A percentile compares a stretch with the other conserved stretches of the same genome.
phyloP scores from a whole-genome alignment of 768 basidiomycete species.

The Tulasnella sp. region DNA sequence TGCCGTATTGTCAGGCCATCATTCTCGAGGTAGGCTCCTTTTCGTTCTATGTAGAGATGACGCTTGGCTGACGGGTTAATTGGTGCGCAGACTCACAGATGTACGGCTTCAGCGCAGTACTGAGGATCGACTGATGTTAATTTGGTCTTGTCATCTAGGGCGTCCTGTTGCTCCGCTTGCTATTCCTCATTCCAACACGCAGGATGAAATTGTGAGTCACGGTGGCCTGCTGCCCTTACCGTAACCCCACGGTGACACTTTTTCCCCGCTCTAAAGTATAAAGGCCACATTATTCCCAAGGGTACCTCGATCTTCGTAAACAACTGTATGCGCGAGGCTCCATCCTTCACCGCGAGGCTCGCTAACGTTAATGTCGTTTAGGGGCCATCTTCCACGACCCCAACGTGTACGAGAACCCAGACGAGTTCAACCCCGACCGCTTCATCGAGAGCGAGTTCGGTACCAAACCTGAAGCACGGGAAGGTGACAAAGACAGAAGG shows the following conservation, averaged over 20 bases:
- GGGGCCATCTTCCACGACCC: constrained; percentile 24
- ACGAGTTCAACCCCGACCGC: constrained; percentile 40
- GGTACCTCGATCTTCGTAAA: constrained; percentile 22
- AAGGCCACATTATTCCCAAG: constrained; percentile 20
- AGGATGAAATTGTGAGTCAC: constrained; percentile 10
- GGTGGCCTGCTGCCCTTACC: not conserved
- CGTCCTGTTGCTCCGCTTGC: constrained; percentile 13
- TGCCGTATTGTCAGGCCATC: constrained; percentile 1
- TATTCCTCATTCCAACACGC: constrained; percentile 13
- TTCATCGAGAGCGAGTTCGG: constrained; percentile 23
- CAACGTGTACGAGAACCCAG: constrained; percentile 31
- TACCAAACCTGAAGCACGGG: constrained; percentile 5
- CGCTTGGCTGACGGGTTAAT: not conserved
- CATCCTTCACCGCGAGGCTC: not conserved
- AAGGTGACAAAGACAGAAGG: not conserved
- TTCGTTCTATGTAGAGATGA: not conserved
- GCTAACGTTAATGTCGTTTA: not conserved
- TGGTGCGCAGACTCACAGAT: not conserved
- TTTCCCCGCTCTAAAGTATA: no score
- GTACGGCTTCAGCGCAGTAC: not conserved
- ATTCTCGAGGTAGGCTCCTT: not conserved
- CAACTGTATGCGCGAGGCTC: constrained; percentile 17
- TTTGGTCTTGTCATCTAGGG: not conserved
- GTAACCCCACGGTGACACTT: no score
- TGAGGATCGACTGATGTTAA: not conserved